Percentiles rank a stretch among this genome's conserved stretches.
phyloP scores from a whole-genome alignment of 2,329 filamentous ascomycete genomes.

The Aureobasidium melanogenum region DNA sequence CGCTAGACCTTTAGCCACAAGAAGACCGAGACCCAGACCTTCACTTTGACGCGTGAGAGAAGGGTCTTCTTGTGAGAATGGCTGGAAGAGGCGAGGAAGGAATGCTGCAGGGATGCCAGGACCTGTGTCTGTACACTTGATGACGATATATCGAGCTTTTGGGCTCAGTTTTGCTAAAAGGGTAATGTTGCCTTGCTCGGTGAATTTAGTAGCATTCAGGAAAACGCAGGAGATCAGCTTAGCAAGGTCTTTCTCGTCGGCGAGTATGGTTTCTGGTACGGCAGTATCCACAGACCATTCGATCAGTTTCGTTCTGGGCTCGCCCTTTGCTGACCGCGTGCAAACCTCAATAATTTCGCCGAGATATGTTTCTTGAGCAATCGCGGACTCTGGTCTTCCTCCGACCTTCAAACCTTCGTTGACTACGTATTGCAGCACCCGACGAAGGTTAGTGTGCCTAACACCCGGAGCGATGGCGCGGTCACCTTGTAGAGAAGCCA shows the following conservation, averaged over 20 bases:
- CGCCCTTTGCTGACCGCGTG: constrained; percentile 35
- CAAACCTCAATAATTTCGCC: constrained; percentile 43
- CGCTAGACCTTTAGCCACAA: constrained; percentile 64
- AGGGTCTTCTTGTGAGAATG: constrained; percentile 60
- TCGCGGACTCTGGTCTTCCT: constrained; percentile 43
- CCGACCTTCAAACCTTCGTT: constrained; percentile 45
- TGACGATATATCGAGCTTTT: constrained; percentile 45
- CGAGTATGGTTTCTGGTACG: constrained; percentile 46
- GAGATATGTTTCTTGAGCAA: constrained; percentile 35
- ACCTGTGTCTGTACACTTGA: constrained; percentile 57
- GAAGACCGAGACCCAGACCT: constrained; percentile 58
- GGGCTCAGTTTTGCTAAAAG: constrained; percentile 45
- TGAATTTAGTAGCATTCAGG: constrained; percentile 63
- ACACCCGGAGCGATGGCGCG: constrained; percentile 37
- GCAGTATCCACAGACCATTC: constrained; percentile 42
- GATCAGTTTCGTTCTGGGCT: constrained; percentile 37
- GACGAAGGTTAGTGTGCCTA: constrained; percentile 38
- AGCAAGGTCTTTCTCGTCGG: constrained; percentile 55
- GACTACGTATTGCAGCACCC: constrained; percentile 43
- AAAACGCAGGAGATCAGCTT: constrained; percentile 57
- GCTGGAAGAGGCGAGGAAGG: constrained; percentile 57
- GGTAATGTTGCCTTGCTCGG: constrained; percentile 51
- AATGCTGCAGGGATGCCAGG: constrained; percentile 60
- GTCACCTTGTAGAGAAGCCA: constrained; percentile 14
- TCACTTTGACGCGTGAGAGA: constrained; percentile 60